These are phyloP conservation scores for Yamadazyma atmosphaerica DNA, from an alignment of 1,139 yeast genomes.

Conservation along the genomic window DNA sequence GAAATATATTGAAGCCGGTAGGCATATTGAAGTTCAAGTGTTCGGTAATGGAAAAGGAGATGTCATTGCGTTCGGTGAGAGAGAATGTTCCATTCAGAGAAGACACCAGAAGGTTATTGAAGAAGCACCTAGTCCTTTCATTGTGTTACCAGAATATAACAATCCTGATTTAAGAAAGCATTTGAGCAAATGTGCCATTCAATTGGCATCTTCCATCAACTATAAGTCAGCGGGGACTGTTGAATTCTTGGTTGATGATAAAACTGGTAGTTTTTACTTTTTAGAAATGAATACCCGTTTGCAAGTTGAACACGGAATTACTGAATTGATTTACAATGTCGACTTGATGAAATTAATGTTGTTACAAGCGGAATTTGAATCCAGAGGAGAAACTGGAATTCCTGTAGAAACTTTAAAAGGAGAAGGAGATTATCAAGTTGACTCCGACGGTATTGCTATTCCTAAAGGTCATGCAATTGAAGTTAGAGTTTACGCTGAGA, in stretches of 20 bases:
- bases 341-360: constrained; percentile 32
- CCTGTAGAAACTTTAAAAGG: constrained; percentile 14
- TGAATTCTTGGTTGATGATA: constrained; percentile 35
- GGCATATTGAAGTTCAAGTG: constrained; percentile 49
- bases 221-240: constrained; percentile 39
- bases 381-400: constrained; percentile 19
- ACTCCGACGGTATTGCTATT: constrained; percentile 17
- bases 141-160: constrained; percentile 15
- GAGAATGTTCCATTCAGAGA: constrained; percentile 51
- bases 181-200: constrained; percentile 23
- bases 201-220: constrained; percentile 26
- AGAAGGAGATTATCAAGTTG: constrained; percentile 8
- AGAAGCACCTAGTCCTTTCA: constrained; percentile 44
- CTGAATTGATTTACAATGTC: constrained; percentile 31
- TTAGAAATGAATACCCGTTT: constrained; percentile 37
- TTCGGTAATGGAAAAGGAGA: constrained; percentile 47
- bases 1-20: constrained; percentile 42
- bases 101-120: constrained; percentile 53
- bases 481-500: constrained; percentile 33
- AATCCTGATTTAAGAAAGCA: constrained; percentile 14
- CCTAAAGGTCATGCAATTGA: constrained; percentile 36
- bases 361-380: constrained; percentile 28
- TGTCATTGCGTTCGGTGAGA: constrained; percentile 44
- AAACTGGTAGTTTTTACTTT: constrained; percentile 29
- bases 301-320: constrained; percentile 40